Evolutionary conservation across 768 basidiomycete species (phyloP).

Genomic region (Rhizopogon rudus): DNA sequence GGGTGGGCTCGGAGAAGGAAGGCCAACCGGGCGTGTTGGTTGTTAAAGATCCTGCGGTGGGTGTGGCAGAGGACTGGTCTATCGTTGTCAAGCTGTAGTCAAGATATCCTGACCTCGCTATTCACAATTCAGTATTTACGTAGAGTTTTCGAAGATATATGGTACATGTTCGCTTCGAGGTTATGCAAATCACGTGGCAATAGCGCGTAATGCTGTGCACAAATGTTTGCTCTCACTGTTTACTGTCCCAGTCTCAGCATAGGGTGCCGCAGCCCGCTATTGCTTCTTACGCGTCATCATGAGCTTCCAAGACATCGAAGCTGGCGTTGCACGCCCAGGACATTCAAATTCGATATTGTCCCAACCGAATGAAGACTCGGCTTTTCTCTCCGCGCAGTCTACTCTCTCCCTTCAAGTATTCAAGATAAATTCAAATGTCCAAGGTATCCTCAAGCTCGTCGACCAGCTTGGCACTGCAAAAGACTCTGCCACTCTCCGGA

Average conservation of each 20-base stretch:
- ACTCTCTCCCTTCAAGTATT: conserved; percentile 91
- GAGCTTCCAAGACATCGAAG: conserved; percentile 51
- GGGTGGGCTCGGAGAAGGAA: conserved; percentile 55
- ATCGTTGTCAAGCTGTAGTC: conserved; percentile 33
- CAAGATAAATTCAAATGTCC: conserved; percentile 98
- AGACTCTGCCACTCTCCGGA: conserved; percentile 77
- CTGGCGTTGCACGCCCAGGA: conserved; percentile 31
- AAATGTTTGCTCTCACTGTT: no score
- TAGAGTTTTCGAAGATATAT: no score
- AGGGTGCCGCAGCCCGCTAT: neutral
- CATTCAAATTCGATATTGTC: conserved; percentile 22
- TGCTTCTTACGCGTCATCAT: conserved; percentile 20
- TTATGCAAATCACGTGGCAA: no score
- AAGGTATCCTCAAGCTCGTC: conserved; percentile 93
- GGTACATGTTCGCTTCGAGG: no score
- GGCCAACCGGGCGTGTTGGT: conserved; percentile 62
- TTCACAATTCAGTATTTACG: neutral
- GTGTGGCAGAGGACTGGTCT: conserved; percentile 60
- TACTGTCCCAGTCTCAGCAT: no score
- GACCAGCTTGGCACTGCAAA: conserved; percentile 86
- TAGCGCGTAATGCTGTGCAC: no score
- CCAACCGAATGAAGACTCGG: conserved; percentile 57
- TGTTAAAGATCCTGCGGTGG: conserved; percentile 70
- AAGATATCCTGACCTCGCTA: neutral
- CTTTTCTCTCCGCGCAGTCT: conserved; percentile 71